A percentile compares a stretch with the other conserved stretches of the same genome.
phyloP scores from a whole-genome alignment of 345 rosid species.

The Salix udensis region DNA sequence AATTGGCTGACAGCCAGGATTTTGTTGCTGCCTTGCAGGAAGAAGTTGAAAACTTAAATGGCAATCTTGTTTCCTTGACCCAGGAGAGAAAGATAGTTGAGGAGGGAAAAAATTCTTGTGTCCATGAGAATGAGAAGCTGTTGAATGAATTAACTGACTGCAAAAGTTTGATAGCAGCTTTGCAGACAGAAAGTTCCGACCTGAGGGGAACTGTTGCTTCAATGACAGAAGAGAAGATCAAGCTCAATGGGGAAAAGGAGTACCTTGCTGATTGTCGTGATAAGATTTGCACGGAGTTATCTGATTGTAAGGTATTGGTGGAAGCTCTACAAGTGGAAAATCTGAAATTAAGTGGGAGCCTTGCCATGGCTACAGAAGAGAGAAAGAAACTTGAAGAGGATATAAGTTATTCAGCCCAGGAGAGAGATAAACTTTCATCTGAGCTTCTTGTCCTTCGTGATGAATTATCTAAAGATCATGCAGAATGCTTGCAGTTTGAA shows the following conservation, averaged over 20 bases:
- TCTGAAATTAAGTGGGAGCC: constrained; percentile 41
- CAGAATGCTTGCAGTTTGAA: constrained; percentile 35
- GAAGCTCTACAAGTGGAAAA: constrained; percentile 50
- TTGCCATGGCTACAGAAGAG: constrained; percentile 40
- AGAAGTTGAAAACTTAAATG: constrained; percentile 56
- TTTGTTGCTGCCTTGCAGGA: constrained; percentile 35
- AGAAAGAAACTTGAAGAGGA: constrained; percentile 56
- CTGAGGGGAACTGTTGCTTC: constrained; percentile 36
- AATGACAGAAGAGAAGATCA: constrained; percentile 10
- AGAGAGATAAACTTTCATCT: constrained; percentile 51
- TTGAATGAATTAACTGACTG: constrained; percentile 50
- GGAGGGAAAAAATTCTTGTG: constrained; percentile 37
- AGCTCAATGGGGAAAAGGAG: constrained; percentile 25
- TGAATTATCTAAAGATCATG: constrained; percentile 43
- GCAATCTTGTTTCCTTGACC: constrained; percentile 35
- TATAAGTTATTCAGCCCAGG: constrained; percentile 37
- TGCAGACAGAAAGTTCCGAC: constrained; percentile 45
- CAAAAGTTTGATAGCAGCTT: constrained; percentile 47
- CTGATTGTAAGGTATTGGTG: constrained; percentile 43
- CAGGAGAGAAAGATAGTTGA: constrained; percentile 47
- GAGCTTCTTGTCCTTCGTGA: constrained; percentile 52
- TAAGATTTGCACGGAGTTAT: constrained; percentile 38
- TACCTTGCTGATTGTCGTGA: constrained; percentile 41
- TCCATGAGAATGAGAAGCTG: constrained; percentile 51
- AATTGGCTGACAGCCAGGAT: constrained; percentile 46